Percentiles rank a stretch among this genome's conserved stretches.
Conservation (phyloP, 257 asterid genomes). For the Gentiana macrophylla region DNA sequence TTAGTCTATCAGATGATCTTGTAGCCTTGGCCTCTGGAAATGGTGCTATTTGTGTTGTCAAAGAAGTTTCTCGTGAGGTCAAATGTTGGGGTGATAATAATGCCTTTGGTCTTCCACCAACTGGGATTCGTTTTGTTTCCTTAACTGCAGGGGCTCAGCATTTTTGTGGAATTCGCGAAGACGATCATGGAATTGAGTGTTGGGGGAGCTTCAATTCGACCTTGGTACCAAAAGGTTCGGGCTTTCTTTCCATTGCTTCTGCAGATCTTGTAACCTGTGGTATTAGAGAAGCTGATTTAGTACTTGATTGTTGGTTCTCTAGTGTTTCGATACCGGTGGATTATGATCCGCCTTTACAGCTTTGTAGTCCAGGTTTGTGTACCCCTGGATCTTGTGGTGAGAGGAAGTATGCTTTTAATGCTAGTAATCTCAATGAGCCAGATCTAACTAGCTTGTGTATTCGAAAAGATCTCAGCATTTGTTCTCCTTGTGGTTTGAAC, state of each 20-base stretch:
- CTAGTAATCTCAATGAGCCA: conserved; percentile 74
- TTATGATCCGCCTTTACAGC: conserved; percentile 85
- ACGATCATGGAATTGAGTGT: conserved; percentile 66
- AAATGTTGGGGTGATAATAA: conserved; percentile 65
- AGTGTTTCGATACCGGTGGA: conserved; percentile 24
- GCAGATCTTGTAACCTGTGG: conserved; percentile 69
- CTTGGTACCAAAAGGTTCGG: conserved; percentile 60
- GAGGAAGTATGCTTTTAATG: conserved; percentile 71
- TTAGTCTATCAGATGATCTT: conserved; percentile 23
- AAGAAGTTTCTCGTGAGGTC: conserved; percentile 40
- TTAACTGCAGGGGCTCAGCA: conserved; percentile 62
- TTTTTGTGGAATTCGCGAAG: conserved; percentile 85
- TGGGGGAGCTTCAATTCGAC: conserved; percentile 82
- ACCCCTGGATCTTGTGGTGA: conserved; percentile 44
- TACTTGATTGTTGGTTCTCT: conserved; percentile 80
- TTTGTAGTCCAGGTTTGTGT: conserved; percentile 91
- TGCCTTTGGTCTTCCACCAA: conserved; percentile 30
- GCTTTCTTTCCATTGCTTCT: conserved; percentile 76
- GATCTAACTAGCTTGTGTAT: conserved; percentile 79
- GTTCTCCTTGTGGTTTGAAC: conserved; percentile 70
- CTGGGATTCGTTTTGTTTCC: conserved; percentile 46
- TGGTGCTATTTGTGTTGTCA: conserved; percentile 59
- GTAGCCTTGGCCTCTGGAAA: conserved; percentile 43
- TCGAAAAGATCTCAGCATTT: conserved; percentile 63
- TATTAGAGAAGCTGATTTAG: conserved; percentile 74